A percentile compares a stretch with the other conserved stretches of the same genome.
These are phyloP conservation scores for Prunus salicina DNA, from an alignment of 306 rosid genomes.

Conservation along the genomic window DNA sequence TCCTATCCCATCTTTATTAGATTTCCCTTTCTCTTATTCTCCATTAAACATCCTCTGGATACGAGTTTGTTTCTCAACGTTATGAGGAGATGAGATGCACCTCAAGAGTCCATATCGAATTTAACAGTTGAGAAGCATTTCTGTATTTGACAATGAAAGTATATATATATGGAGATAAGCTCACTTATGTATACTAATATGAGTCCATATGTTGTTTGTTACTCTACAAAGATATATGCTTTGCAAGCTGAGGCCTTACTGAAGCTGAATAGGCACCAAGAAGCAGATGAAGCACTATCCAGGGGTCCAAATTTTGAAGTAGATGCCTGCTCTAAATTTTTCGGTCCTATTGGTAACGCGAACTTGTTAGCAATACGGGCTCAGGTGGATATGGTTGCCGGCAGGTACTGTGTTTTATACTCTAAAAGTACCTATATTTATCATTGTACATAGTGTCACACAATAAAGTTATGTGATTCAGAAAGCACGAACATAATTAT, in stretches of 20 bases:
- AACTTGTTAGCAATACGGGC: conserved; percentile 60
- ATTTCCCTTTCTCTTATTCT: background rate
- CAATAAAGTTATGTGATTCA: too few relatives aligned
- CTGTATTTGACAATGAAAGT: too few relatives aligned
- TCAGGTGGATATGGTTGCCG: conserved; percentile 59
- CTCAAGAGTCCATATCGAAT: background rate
- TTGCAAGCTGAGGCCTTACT: conserved; percentile 80
- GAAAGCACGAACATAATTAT: too few relatives aligned
- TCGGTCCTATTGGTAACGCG: conserved; percentile 71
- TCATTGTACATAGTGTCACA: background rate
- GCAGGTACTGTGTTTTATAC: conserved; percentile 46
- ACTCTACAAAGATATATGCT: conserved; percentile 57
- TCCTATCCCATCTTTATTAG: background rate
- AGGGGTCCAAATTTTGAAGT: conserved; percentile 61
- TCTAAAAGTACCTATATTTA: background rate
- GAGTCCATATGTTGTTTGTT: background rate
- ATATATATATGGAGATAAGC: background rate
- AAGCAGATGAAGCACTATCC: conserved; percentile 63
- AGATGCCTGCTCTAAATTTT: conserved; percentile 63
- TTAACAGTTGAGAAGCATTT: too few relatives aligned
- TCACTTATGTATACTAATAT: background rate
- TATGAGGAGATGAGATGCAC: background rate
- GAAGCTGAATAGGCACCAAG: conserved; percentile 74
- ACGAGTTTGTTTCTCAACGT: background rate
- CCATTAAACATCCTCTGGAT: background rate